Evolutionary conservation across 2,329 filamentous ascomycete species (phyloP).

Genomic region (Verticillium albo-atrum): DNA sequence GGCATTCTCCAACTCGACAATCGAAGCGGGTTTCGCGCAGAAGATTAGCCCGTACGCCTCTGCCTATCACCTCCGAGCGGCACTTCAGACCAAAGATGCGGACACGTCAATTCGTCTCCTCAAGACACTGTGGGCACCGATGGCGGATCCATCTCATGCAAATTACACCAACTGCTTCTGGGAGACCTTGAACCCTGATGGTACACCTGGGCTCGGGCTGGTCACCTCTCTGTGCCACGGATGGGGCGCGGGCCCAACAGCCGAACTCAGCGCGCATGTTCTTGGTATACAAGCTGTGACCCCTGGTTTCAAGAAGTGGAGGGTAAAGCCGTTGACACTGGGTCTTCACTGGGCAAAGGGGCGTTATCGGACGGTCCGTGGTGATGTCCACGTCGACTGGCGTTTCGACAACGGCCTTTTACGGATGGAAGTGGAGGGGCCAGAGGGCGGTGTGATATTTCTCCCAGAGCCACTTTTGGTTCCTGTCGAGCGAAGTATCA

Average conservation of each 20-base stretch:
- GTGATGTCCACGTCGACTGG: constrained; percentile 3
- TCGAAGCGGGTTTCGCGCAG: constrained; percentile 10
- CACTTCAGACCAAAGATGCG: constrained; percentile 12
- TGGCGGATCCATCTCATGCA: constrained; percentile 15
- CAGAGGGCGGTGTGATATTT: background rate
- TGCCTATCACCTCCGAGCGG: constrained; percentile 24
- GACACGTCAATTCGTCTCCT: constrained; percentile 10
- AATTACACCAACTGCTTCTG: constrained; percentile 26
- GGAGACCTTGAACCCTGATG: constrained; percentile 20
- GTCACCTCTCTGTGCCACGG: constrained; percentile 26
- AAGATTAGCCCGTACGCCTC: constrained; percentile 22
- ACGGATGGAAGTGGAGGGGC: constrained; percentile 4
- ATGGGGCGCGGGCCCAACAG: constrained; percentile 26
- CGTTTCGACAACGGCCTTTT: constrained; percentile 2
- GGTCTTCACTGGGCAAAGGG: constrained; percentile 13
- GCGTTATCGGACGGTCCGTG: background rate
- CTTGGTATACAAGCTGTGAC: constrained; percentile 17
- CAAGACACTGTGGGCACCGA: constrained; percentile 18
- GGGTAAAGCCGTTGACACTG: constrained; percentile 13
- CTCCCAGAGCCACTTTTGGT: background rate
- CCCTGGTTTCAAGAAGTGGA: constrained; percentile 16
- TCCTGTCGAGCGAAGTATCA: background rate
- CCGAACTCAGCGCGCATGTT: constrained; percentile 22
- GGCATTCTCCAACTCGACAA: constrained; percentile 13
- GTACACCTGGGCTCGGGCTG: constrained; percentile 18